Conservation (phyloP, 169 alveolate species). For the Plasmodium berghei region DNA sequence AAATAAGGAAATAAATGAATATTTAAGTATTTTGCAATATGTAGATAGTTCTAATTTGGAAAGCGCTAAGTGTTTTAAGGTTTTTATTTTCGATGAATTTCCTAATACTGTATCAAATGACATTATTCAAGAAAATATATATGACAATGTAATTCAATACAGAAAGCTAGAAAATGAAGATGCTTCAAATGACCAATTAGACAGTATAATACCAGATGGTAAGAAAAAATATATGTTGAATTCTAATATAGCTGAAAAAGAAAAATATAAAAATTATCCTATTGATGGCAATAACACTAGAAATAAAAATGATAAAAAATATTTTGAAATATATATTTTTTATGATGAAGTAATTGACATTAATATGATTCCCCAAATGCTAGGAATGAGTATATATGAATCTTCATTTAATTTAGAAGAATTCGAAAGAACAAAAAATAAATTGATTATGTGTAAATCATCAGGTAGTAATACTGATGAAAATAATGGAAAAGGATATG, state of each 20-base stretch:
- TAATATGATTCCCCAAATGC: slow-evolving; percentile 1
- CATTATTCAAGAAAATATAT: neutral
- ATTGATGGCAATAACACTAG: neutral
- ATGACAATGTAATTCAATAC: neutral
- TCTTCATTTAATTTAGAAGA: neutral
- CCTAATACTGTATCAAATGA: neutral
- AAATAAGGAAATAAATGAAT: slow-evolving; percentile 63
- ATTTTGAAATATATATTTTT: slow-evolving; percentile 36
- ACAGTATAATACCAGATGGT: neutral
- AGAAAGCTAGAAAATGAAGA: neutral
- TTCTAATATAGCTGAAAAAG: neutral
- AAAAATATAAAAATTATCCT: neutral
- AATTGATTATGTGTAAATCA: slow-evolving; percentile 18
- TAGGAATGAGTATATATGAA: slow-evolving; percentile 48
- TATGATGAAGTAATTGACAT: slow-evolving; percentile 11
- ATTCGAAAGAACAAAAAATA: slow-evolving; percentile 21
- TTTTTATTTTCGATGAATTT: slow-evolving; percentile 47
- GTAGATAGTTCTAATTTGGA: slow-evolving; percentile 32
- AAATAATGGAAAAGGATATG: neutral
- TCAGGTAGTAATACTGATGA: neutral
- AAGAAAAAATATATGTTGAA: neutral
- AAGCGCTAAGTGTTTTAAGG: slow-evolving; percentile 4
- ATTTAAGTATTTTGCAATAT: slow-evolving; percentile 39
- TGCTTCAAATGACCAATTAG: neutral
- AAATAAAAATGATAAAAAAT: slow-evolving; percentile 7